Conservation (phyloP, 2,329 filamentous ascomycete genomes). For the Claviceps pazoutovae region DNA sequence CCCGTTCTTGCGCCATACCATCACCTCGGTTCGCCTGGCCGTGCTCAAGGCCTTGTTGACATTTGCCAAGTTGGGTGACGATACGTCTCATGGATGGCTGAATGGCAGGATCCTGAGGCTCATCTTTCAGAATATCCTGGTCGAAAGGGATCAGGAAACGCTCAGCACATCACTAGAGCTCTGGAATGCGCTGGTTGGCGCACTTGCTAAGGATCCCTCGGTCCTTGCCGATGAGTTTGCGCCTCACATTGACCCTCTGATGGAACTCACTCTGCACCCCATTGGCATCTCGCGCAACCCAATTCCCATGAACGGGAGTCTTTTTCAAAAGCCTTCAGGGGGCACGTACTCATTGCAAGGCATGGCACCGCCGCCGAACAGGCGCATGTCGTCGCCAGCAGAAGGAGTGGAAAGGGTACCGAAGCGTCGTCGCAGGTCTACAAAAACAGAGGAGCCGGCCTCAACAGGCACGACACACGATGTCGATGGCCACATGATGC, state of each 20-base stretch:
- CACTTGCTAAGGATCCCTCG: slow-evolving; percentile 48
- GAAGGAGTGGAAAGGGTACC: slow-evolving; percentile 47
- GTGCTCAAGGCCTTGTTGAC: slow-evolving; percentile 87
- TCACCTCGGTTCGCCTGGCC: slow-evolving; percentile 85
- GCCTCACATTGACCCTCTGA: slow-evolving; percentile 62
- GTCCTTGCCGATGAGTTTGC: slow-evolving; percentile 61
- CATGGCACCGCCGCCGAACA: slow-evolving; percentile 26
- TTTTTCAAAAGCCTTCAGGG: slow-evolving; percentile 91
- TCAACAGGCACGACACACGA: slow-evolving; percentile 66
- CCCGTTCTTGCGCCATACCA: slow-evolving; percentile 91
- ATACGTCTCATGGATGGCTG: slow-evolving; percentile 77
- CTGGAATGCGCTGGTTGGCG: slow-evolving; percentile 66
- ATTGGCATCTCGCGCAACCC: slow-evolving; percentile 85
- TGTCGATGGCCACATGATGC: slow-evolving; percentile 95
- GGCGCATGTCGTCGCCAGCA: slow-evolving; percentile 33
- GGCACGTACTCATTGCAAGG: slow-evolving; percentile 53
- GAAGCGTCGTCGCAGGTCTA: slow-evolving; percentile 69
- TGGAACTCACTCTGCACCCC: slow-evolving; percentile 75
- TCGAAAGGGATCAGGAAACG: slow-evolving; percentile 78
- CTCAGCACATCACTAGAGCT: slow-evolving; percentile 73
- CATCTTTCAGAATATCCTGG: slow-evolving; percentile 87
- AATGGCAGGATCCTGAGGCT: slow-evolving; percentile 78
- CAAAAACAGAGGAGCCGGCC: slow-evolving; percentile 61
- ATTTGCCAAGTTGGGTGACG: slow-evolving; percentile 74
- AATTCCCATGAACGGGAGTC: slow-evolving; percentile 75